phyloP scores from a whole-genome alignment of 306 rosid species.

The Sicyos baderoa region DNA sequence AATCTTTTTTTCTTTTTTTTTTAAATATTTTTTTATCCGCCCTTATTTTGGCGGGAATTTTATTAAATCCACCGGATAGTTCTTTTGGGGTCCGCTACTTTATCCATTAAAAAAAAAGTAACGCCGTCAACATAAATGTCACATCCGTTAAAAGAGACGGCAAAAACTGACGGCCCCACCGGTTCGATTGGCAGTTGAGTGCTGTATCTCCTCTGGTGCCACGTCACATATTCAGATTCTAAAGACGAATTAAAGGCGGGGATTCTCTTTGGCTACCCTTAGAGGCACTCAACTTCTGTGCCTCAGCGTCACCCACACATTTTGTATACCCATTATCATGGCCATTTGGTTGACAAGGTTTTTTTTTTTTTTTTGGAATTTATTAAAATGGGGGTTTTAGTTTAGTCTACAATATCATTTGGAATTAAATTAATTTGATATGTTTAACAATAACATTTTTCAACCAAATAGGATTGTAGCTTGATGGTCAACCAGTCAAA shows the following conservation, averaged over 20 bases:
- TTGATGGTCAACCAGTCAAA: too few species aligned
- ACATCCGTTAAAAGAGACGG: slow-evolving; percentile 20
- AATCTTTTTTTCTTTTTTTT: background rate
- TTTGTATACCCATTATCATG: background rate
- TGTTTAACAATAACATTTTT: too few species aligned
- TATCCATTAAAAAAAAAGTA: background rate
- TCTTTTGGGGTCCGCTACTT: slow-evolving; percentile 19
- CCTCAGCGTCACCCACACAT: background rate
- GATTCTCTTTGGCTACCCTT: background rate
- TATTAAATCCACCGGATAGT: slow-evolving; percentile 15
- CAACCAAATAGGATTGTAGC: too few species aligned
- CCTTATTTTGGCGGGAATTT: slow-evolving; percentile 15
- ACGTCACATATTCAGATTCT: slow-evolving; percentile 19
- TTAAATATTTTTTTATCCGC: background rate
- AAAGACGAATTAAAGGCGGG: background rate
- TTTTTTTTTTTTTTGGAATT: too few species aligned
- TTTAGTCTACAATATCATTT: too few species aligned
- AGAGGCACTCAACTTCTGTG: background rate
- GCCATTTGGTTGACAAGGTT: background rate
- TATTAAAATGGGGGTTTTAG: background rate
- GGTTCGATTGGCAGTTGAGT: slow-evolving; percentile 10
- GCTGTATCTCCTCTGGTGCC: slow-evolving; percentile 6
- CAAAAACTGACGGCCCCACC: background rate
- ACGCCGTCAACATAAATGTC: background rate
- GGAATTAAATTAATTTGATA: too few species aligned